These are phyloP conservation scores for Pyrus communis DNA, from an alignment of 306 rosid species.

Conservation along the genomic window DNA sequence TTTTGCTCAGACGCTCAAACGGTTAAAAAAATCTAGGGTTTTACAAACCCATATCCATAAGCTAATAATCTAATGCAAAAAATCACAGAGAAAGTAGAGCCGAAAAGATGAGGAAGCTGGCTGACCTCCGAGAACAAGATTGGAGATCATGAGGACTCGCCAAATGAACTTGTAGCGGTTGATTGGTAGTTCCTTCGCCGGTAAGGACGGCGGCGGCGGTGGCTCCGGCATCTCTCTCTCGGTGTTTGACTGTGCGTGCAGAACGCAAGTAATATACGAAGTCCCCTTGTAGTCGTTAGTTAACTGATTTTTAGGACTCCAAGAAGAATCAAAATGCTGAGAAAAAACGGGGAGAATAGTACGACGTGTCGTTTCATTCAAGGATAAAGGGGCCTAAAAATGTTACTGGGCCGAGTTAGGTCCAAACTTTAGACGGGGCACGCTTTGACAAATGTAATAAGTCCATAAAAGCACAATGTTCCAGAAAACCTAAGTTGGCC, in stretches of 20 bases:
- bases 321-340: background rate
- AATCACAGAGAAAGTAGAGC: background rate
- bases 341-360: background rate
- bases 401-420: background rate
- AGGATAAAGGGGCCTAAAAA: background rate
- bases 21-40: background rate
- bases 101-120: background rate
- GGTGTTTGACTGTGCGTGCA: background rate
- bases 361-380: background rate
- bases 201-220: slow-evolving; percentile 18
- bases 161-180: slow-evolving; percentile 60
- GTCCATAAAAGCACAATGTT: too few species aligned
- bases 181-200: slow-evolving; percentile 30
- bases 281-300: background rate
- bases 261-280: background rate
- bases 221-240: slow-evolving; percentile 20
- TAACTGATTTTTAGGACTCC: background rate
- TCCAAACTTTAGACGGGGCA: background rate
- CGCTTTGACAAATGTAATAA: too few species aligned
- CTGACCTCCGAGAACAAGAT: slow-evolving; percentile 77
- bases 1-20: background rate
- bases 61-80: background rate
- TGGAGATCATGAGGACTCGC: slow-evolving; percentile 70
- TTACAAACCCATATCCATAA: background rate
- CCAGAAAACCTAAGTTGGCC: too few species aligned